Evolutionary conservation across 306 rosid species (phyloP).

Genomic region (Cajanus cajan): DNA sequence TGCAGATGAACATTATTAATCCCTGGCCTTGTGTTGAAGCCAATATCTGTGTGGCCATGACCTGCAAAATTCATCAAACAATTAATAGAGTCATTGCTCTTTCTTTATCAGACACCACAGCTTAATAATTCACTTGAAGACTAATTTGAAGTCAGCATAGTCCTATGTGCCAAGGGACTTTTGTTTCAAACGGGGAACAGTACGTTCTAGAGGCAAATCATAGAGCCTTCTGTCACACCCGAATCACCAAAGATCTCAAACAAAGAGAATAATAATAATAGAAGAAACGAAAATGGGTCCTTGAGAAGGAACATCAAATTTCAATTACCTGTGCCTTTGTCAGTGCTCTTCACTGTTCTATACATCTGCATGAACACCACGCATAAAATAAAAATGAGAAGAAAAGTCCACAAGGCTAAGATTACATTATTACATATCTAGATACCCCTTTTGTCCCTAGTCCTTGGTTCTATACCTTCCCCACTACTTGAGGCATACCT

Average conservation of each 20-base stretch:
- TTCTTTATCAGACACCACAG: conserved; percentile 50
- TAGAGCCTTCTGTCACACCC: conserved; percentile 46
- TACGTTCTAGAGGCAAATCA: conserved; percentile 44
- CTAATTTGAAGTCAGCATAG: conserved; percentile 8
- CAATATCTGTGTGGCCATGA: conserved; percentile 55
- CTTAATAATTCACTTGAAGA: conserved; percentile 55
- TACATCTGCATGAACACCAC: conserved; percentile 92
- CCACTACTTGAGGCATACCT: conserved; percentile 42
- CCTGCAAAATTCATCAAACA: conserved; percentile 51
- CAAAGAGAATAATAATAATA: conserved; percentile 52
- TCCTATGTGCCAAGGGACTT: conserved; percentile 28
- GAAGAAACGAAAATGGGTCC: conserved; percentile 29
- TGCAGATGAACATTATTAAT: conserved; percentile 37
- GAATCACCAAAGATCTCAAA: conserved; percentile 44
- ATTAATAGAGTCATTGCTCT: conserved; percentile 37
- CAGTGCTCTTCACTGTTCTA: conserved; percentile 99
- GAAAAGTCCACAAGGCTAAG: conserved; percentile 43
- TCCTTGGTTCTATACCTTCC: conserved; percentile 56
- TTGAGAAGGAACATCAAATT: conserved; percentile 34
- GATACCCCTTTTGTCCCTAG: conserved; percentile 76
- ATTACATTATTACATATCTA: conserved; percentile 28
- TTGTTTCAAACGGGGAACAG: conserved; percentile 41
- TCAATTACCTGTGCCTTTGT: conserved; percentile 72
- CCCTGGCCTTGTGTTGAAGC: conserved; percentile 46
- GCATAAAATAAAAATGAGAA: conserved; percentile 30